Percentiles rank a stretch among this genome's conserved stretches.
phyloP scores from a whole-genome alignment of 2,329 filamentous ascomycete genomes.

The Blastomyces gilchristii region DNA sequence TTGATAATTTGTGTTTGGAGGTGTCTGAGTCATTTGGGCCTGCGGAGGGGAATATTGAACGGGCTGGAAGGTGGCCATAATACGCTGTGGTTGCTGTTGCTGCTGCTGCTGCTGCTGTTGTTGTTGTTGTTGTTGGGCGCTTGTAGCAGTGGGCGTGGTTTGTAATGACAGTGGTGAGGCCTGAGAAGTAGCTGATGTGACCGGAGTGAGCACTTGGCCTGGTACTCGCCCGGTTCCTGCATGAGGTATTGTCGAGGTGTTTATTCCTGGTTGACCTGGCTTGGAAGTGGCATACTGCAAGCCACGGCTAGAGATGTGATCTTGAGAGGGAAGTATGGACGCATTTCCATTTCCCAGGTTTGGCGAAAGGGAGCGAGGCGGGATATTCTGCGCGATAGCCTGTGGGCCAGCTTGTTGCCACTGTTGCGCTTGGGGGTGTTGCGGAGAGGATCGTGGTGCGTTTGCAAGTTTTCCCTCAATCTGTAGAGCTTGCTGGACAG shows the following conservation, averaged over 20 bases:
- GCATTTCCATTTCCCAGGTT: constrained; percentile 18
- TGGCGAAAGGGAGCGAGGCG: constrained; percentile 5
- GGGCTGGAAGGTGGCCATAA: neutral
- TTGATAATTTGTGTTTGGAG: constrained; percentile 22
- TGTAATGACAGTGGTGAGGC: neutral
- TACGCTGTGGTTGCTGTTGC: neutral
- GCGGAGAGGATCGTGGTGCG: neutral
- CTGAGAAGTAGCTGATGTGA: neutral
- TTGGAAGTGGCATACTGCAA: constrained; percentile 8
- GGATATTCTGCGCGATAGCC: neutral
- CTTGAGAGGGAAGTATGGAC: constrained; percentile 16
- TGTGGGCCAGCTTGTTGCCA: constrained; percentile 10
- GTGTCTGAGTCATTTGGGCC: neutral
- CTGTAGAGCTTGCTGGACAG: neutral
- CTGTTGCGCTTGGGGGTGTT: constrained; percentile 8
- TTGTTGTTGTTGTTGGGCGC: neutral
- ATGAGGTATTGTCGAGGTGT: neutral
- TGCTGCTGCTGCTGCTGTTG: neutral
- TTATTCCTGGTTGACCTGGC: constrained; percentile 7
- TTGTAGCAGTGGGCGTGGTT: neutral
- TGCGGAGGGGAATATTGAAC: constrained; percentile 4
- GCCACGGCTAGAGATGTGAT: constrained; percentile 16
- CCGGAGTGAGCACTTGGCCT: neutral
- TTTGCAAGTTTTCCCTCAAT: neutral
- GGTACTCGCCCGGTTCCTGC: neutral